Evolutionary conservation across 352 stramenopile genomes (phyloP), one percentile per base, ranked within the genome.

Genomic region (Blastocystis sp.): DNA sequence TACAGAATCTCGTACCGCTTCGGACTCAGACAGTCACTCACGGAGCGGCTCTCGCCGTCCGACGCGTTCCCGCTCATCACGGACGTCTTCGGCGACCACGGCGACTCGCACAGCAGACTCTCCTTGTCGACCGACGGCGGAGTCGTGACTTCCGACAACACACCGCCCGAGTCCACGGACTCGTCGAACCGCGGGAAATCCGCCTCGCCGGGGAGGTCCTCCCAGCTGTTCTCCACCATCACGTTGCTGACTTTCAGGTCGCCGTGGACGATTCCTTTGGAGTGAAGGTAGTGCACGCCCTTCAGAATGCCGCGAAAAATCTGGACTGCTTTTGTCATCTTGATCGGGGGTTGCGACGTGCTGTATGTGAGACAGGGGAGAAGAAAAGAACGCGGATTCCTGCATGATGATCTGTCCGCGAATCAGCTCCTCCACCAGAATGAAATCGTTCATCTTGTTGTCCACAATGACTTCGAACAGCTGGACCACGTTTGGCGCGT

Each of bases 181-280:
- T 43, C 41, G 11, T 65, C 71, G n/a, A 62, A 81, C 7, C 48
- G 59, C 19, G 4, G 5, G 7, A 59, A 2, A 3, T 84, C 38
- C 2, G 2, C 1, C 4, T 76, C 74, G 4, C 14, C 10, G n/a
- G 74, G 74, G 2, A 84, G 14, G 17, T 84, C 74, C 45, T 84
- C 74, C 74, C 74, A 84, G 23, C 10, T 67, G 60, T 84, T 84
- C 28, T 84, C 74, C 9, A 98, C 91, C 40, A 98, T 89, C 89
- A 98, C 94, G 89, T 98, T 98, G 17, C 92, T 94, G 10, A 94
- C 93, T 89, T 98, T 98, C 40, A 99, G 89, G 88, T 98, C 96
- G 10, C 96, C 92, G 91, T 98, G 96, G 61, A 98, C 93, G 0
- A 99, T 95, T 74, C 95, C 95, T 10, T 94, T 94, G 14, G 94